These are phyloP conservation scores for Sclerotinia minor DNA, from an alignment of 2,329 filamentous ascomycete genomes.

Conservation along the genomic window DNA sequence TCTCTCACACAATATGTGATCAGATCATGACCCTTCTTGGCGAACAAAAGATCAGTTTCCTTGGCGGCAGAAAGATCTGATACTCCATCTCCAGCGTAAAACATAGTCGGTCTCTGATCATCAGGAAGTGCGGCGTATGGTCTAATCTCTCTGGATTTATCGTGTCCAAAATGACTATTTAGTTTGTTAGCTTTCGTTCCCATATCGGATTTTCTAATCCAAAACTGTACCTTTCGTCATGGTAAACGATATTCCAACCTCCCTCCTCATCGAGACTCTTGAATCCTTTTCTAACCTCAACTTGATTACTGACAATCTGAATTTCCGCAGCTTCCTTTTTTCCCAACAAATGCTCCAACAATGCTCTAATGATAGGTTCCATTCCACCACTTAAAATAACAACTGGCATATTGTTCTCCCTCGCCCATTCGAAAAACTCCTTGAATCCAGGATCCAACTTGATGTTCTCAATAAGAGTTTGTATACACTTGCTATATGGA, in stretches of 20 bases:
- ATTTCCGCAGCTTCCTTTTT: constrained; percentile 69
- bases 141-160: constrained; percentile 89
- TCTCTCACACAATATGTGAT: constrained; percentile 83
- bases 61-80: constrained; percentile 88
- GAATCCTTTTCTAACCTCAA: constrained; percentile 58
- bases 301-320: constrained; percentile 88
- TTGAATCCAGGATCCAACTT: constrained; percentile 85
- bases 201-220: background rate
- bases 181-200: constrained; percentile 1
- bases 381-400: constrained; percentile 92
- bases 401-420: constrained; percentile 80
- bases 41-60: constrained; percentile 91
- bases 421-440: constrained; percentile 82
- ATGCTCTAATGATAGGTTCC: constrained; percentile 83
- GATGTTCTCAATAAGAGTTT: constrained; percentile 77
- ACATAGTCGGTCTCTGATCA: constrained; percentile 72
- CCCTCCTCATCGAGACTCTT: constrained; percentile 75
- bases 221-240: constrained; percentile 70
- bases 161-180: constrained; percentile 73
- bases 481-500: constrained; percentile 80
- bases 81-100: constrained; percentile 94
- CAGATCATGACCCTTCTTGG: constrained; percentile 86
- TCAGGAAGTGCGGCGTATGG: constrained; percentile 76
- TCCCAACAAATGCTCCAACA: constrained; percentile 80
- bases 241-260: constrained; percentile 86